A percentile compares a stretch with the other conserved stretches of the same genome.
Evolutionary conservation across 192 early-diverging fungal species (phyloP).

Genomic region (Kappamyces sp.): DNA sequence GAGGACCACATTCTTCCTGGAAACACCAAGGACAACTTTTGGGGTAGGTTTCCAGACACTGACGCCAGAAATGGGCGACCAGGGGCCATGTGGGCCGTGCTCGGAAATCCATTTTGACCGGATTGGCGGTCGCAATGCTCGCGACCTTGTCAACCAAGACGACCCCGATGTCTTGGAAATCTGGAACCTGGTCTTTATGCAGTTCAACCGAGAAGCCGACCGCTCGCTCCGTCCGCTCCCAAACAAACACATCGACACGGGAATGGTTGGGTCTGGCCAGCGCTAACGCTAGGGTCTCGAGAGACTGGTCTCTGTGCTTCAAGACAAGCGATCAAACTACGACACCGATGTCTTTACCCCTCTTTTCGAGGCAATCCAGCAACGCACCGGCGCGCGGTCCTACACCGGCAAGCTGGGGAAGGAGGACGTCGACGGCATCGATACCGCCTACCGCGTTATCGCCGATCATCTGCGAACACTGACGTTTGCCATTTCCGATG

Average conservation of each 20-base stretch:
- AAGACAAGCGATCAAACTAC: constrained; percentile 94
- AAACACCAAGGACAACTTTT: constrained; percentile 94
- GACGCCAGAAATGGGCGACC: constrained; percentile 85
- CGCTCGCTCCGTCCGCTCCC: constrained; percentile 81
- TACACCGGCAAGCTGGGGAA: constrained; percentile 85
- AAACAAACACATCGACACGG: constrained; percentile 97
- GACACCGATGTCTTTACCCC: constrained; percentile 92
- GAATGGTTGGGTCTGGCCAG: constrained; percentile 43
- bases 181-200: constrained; percentile 99
- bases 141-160: constrained; percentile 88
- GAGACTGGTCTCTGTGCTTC: constrained; percentile 89
- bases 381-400: constrained; percentile 74
- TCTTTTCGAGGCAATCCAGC: constrained; percentile 76
- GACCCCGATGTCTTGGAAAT: constrained; percentile 97
- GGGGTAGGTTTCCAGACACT: constrained; percentile 59
- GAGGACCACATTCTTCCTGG: constrained; percentile 81
- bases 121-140: constrained; percentile 87
- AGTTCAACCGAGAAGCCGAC: constrained; percentile 95
- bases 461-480: constrained; percentile 97
- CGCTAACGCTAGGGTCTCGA: constrained; percentile 60
- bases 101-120: constrained; percentile 98
- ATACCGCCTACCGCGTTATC: constrained; percentile 97
- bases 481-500: constrained; percentile 94
- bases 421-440: constrained; percentile 89
- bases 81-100: constrained; percentile 96